Conservation (phyloP, 352 stramenopile genomes). For the Globisporangium rhizosaccharum region DNA sequence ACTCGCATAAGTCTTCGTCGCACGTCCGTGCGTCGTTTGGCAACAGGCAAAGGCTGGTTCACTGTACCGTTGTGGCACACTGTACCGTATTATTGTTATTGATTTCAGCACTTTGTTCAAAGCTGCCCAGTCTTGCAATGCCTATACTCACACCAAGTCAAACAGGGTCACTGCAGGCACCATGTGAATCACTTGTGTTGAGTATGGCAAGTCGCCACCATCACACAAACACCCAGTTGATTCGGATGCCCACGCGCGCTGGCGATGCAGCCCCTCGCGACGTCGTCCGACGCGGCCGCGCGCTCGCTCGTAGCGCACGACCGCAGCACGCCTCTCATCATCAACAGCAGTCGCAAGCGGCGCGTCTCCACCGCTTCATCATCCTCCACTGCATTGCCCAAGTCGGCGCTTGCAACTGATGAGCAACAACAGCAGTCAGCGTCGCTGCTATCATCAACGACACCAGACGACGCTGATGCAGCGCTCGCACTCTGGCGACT, state of each 20-base stretch:
- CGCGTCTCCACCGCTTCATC: not conserved
- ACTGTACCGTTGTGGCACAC: too few relatives aligned
- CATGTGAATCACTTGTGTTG: too few relatives aligned
- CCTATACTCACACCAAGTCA: too few relatives aligned
- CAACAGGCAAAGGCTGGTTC: too few relatives aligned
- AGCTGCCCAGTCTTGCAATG: too few relatives aligned
- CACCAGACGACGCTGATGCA: not conserved
- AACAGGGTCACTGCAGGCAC: too few relatives aligned
- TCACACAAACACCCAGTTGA: not conserved
- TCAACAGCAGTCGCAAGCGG: not conserved
- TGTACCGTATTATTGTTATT: too few relatives aligned
- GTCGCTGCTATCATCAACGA: not conserved
- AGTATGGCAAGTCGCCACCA: too few relatives aligned
- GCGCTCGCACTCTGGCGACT: not conserved
- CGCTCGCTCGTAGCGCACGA: not conserved
- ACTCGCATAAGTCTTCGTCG: too few relatives aligned
- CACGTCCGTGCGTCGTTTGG: too few relatives aligned
- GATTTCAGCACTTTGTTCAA: too few relatives aligned
- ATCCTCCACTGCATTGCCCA: not conserved
- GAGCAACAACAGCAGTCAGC: not conserved
- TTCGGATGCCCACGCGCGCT: not conserved
- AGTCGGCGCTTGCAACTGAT: too few relatives aligned
- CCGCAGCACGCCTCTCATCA: not conserved
- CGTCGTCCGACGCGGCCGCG: constrained; percentile 17
- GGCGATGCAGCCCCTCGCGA: constrained; percentile 19